Conservation (phyloP, 2,329 filamentous ascomycete species). For the Colletotrichum viniferum region DNA sequence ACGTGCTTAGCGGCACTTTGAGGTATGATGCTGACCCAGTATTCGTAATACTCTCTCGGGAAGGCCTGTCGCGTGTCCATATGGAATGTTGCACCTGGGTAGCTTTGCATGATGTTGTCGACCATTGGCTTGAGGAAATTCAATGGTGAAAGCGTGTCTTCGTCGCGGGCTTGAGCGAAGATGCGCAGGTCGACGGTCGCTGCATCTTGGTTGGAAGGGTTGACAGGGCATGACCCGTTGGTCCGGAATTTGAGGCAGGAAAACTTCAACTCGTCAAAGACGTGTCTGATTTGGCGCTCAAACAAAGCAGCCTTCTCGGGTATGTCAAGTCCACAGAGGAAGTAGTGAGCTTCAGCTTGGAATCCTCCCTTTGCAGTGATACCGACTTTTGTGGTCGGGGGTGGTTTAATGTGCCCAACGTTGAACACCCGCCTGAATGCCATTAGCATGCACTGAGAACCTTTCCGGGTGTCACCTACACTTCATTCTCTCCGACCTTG, state of each 20-base stretch:
- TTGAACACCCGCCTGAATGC: conserved; percentile 13
- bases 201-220: conserved; percentile 47
- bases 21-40: conserved; percentile 25
- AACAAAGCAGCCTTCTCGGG: conserved; percentile 46
- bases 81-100: conserved; percentile 46
- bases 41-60: conserved; percentile 24
- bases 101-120: conserved; percentile 46
- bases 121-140: conserved; percentile 43
- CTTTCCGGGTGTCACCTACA: conserved; percentile 21
- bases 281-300: conserved; percentile 40
- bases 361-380: conserved; percentile 48
- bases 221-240: conserved; percentile 40
- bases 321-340: conserved; percentile 47
- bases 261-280: conserved; percentile 36
- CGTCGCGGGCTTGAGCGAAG: conserved; percentile 47
- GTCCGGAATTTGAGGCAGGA: conserved; percentile 35
- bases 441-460: background rate
- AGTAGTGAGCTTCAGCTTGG: conserved; percentile 49
- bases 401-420: conserved; percentile 24
- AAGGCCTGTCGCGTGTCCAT: conserved; percentile 36
- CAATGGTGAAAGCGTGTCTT: conserved; percentile 35
- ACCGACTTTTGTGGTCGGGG: conserved; percentile 41
- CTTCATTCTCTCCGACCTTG: conserved; percentile 41
- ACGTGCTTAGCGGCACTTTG: conserved; percentile 26
- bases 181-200: conserved; percentile 53